Evolutionary conservation across 177 flowering plant genomes (phyloP).

Genomic region (Vitis hybrid): DNA sequence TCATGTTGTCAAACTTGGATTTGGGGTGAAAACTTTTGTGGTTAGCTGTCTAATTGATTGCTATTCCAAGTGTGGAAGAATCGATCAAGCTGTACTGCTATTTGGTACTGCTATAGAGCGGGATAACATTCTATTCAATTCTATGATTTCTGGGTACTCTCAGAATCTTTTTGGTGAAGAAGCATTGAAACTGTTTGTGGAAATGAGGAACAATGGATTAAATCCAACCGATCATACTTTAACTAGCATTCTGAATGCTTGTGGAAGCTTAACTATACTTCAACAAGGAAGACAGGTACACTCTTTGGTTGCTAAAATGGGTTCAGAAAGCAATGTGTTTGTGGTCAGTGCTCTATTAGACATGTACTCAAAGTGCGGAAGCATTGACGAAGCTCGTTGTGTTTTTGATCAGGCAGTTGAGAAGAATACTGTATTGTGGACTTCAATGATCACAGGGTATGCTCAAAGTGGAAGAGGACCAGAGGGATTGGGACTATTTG

Average conservation of each 20-base stretch:
- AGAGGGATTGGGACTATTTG: slow-evolving; percentile 30
- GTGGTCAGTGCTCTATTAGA: slow-evolving; percentile 33
- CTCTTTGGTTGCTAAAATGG: slow-evolving; percentile 29
- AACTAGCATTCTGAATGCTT: slow-evolving; percentile 31
- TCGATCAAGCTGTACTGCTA: slow-evolving; percentile 21
- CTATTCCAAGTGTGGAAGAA: slow-evolving; percentile 39
- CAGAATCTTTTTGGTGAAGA: slow-evolving; percentile 32
- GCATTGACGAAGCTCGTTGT: slow-evolving; percentile 26
- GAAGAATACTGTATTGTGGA: slow-evolving; percentile 29
- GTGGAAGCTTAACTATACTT: slow-evolving; percentile 24
- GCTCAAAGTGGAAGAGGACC: slow-evolving; percentile 36
- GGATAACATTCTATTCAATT: slow-evolving; percentile 37
- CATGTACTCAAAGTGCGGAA: slow-evolving; percentile 46
- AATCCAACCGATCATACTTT: slow-evolving; percentile 33
- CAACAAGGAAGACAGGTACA: slow-evolving; percentile 34
- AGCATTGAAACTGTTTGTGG: slow-evolving; percentile 34
- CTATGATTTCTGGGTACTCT: slow-evolving; percentile 50
- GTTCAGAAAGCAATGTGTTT: slow-evolving; percentile 28
- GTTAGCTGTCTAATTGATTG: slow-evolving; percentile 42
- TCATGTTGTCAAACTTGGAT: slow-evolving; percentile 36
- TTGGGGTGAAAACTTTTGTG: slow-evolving; percentile 31
- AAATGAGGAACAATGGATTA: slow-evolving; percentile 25
- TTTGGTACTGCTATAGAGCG: slow-evolving; percentile 21
- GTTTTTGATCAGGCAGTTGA: slow-evolving; percentile 19
- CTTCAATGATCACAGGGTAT: slow-evolving; percentile 37